phyloP scores from a whole-genome alignment of 2,329 filamentous ascomycete species.

The Paramyrothecium sp. region DNA sequence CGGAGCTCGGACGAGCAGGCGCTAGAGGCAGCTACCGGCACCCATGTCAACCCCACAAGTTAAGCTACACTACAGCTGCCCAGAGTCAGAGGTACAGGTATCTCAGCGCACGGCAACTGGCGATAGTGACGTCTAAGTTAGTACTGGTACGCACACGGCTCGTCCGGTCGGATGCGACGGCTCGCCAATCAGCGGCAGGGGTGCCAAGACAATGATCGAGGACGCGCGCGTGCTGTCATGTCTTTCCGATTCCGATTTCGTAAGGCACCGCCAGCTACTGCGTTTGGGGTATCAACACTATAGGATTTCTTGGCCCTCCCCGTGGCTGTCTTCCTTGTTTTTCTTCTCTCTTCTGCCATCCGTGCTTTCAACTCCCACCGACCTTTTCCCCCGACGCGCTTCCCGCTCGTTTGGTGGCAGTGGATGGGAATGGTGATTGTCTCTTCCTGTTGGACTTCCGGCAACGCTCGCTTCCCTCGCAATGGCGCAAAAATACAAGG shows the following conservation, averaged over 20 bases:
- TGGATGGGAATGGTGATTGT: slow-evolving; percentile 25
- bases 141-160: too few relatives aligned
- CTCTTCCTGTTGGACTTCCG: slow-evolving; percentile 10
- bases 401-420: background rate
- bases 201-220: background rate
- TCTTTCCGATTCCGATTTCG: background rate
- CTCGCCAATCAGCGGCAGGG: background rate
- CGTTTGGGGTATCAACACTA: background rate
- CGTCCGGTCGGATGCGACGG: background rate
- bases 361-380: background rate
- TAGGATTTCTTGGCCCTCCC: background rate
- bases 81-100: too few relatives aligned
- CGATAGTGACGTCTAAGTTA: too few relatives aligned
- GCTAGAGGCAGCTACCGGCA: background rate
- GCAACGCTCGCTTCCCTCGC: slow-evolving; percentile 11
- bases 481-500: slow-evolving; percentile 54
- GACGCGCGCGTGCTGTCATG: background rate
- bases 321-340: background rate
- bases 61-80: too few relatives aligned
- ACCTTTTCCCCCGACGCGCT: background rate
- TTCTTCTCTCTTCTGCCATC: background rate
- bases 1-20: background rate
- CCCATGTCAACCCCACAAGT: background rate
- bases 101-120: too few relatives aligned
- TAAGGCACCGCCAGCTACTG: background rate